A percentile compares a stretch with the other conserved stretches of the same genome.
phyloP scores from a whole-genome alignment of 2,329 filamentous ascomycete genomes.

The Talaromyces marneffei region DNA sequence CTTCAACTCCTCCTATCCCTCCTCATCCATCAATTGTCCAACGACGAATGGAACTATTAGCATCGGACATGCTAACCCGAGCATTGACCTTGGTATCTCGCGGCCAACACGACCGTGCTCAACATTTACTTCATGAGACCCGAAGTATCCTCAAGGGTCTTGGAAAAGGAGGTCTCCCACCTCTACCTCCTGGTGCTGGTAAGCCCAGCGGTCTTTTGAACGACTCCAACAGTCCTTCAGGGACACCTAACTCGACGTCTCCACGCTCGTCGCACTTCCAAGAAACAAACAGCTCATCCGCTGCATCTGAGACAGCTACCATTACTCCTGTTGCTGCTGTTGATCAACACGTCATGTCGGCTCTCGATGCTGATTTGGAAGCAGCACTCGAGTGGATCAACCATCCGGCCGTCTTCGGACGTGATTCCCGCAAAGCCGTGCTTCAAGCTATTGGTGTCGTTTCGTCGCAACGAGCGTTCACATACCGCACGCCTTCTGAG shows the following conservation, averaged over 20 bases:
- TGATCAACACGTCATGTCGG: conserved; percentile 71
- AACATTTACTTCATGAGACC: conserved; percentile 88
- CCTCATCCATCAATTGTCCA: conserved; percentile 94
- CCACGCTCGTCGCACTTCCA: conserved; percentile 32
- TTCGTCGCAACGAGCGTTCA: conserved; percentile 87
- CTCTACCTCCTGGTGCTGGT: conserved; percentile 57
- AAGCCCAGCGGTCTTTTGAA: conserved; percentile 34
- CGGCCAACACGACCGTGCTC: conserved; percentile 87
- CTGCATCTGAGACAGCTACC: conserved; percentile 40
- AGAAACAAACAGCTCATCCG: conserved; percentile 28
- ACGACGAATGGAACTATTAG: conserved; percentile 92
- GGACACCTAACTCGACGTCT: conserved; percentile 34
- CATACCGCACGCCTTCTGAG: conserved; percentile 85
- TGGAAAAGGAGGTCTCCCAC: conserved; percentile 88
- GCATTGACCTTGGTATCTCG: conserved; percentile 85
- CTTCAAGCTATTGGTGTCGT: conserved; percentile 96
- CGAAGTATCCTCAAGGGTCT: conserved; percentile 92
- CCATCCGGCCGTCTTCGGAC: conserved; percentile 88
- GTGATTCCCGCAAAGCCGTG: conserved; percentile 91
- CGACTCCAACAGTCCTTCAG: conserved; percentile 35
- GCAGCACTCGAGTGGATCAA: conserved; percentile 94
- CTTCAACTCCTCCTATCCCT: conserved; percentile 72
- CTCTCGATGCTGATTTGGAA: conserved; percentile 86
- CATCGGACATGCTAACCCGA: conserved; percentile 93
- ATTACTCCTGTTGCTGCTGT: conserved; percentile 63